Percentiles rank a stretch among this genome's conserved stretches.
Evolutionary conservation across 805 yeast genomes (phyloP).

Genomic region (Candida vaughaniae): DNA sequence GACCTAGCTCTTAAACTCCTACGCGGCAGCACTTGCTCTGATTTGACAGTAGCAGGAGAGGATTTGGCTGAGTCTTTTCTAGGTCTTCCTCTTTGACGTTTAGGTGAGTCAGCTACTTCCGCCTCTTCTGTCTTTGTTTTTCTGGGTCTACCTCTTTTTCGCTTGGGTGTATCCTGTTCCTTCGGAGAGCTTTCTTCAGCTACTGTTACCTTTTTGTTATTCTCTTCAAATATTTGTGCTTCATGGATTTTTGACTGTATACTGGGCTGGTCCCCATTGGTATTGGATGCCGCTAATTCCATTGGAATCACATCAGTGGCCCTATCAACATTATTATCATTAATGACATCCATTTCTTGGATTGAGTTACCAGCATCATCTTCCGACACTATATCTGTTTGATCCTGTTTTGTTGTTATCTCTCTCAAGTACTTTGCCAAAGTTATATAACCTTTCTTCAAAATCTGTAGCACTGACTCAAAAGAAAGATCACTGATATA

Average conservation of each 20-base stretch:
- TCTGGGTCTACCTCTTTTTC: background rate
- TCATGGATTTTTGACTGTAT: too few species aligned
- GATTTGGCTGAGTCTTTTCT: slow-evolving; percentile 19
- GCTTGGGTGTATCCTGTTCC: background rate
- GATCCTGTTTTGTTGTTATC: too few species aligned
- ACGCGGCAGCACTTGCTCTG: too few species aligned
- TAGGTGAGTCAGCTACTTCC: slow-evolving; percentile 4
- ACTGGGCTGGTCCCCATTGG: too few species aligned
- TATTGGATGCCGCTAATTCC: too few species aligned
- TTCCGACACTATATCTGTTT: too few species aligned
- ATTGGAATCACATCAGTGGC: background rate
- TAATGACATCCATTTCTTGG: too few species aligned
- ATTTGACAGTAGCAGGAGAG: too few species aligned
- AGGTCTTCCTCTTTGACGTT: slow-evolving; percentile 20
- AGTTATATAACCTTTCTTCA: background rate
- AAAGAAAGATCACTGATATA: slow-evolving; percentile 1
- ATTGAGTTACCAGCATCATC: slow-evolving; percentile 1
- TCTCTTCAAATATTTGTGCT: too few species aligned
- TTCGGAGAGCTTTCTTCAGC: too few species aligned
- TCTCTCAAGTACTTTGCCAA: background rate
- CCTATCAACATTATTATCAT: background rate
- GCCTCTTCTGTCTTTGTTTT: slow-evolving; percentile 4
- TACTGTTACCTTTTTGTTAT: too few species aligned
- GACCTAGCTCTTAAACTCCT: too few species aligned
- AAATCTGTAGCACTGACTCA: background rate